phyloP scores from a whole-genome alignment of 2,329 filamentous ascomycete genomes.

The Metarhizium robertsii region DNA sequence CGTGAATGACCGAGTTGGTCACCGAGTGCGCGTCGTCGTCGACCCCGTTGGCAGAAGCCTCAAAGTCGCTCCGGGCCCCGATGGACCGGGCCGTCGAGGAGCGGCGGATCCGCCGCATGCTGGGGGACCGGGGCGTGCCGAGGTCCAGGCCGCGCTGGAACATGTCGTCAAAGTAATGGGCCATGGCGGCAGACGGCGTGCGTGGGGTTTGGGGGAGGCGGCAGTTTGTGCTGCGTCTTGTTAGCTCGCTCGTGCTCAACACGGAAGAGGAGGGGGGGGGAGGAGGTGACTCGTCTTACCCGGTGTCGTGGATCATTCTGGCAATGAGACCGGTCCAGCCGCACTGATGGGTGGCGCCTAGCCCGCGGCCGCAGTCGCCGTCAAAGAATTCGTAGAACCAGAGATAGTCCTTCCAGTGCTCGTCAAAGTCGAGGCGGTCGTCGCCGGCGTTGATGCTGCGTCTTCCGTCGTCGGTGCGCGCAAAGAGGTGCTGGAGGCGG shows the following conservation, averaged over 20 bases:
- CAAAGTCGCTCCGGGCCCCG: slow-evolving; percentile 73
- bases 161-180: slow-evolving; percentile 93
- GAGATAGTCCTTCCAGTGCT: slow-evolving; percentile 73
- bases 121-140: slow-evolving; percentile 25
- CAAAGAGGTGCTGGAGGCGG: slow-evolving; percentile 84
- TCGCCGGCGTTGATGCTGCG: slow-evolving; percentile 82
- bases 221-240: slow-evolving; percentile 59
- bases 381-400: slow-evolving; percentile 99
- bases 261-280: not conserved
- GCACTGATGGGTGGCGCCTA: slow-evolving; percentile 89
- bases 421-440: slow-evolving; percentile 81
- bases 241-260: not conserved
- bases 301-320: slow-evolving; percentile 95
- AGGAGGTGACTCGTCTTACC: slow-evolving; percentile 47
- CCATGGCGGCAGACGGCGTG: slow-evolving; percentile 72
- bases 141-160: slow-evolving; percentile 41
- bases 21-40: slow-evolving; percentile 28
- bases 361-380: slow-evolving; percentile 77
- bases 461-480: slow-evolving; percentile 72
- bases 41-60: slow-evolving; percentile 36
- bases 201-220: slow-evolving; percentile 88
- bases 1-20: slow-evolving; percentile 21
- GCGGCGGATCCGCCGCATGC: slow-evolving; percentile 51
- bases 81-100: slow-evolving; percentile 80
- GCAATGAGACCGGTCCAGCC: slow-evolving; percentile 95